A percentile compares a stretch with the other conserved stretches of the same genome.
These are phyloP conservation scores for Ogataea methylovora DNA, from an alignment of 805 yeast genomes.

Conservation along the genomic window DNA sequence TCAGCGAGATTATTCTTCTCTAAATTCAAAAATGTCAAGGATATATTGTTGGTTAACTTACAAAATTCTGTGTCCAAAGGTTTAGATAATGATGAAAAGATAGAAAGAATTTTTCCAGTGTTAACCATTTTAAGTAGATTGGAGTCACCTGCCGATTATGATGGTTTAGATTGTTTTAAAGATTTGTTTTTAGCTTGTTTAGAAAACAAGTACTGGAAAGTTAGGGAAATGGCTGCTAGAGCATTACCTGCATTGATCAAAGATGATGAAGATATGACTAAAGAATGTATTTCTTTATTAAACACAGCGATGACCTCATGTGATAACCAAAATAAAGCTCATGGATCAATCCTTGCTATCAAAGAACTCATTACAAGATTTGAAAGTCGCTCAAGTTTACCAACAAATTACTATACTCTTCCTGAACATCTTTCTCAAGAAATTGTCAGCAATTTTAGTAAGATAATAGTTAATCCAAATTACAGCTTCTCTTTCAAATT, in stretches of 20 bases:
- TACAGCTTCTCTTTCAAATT: slow-evolving; percentile 14
- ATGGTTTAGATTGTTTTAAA: slow-evolving; percentile 45
- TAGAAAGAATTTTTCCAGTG: slow-evolving; percentile 69
- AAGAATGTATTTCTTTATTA: too few species aligned
- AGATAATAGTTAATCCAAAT: slow-evolving; percentile 8
- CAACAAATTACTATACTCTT: too few species aligned
- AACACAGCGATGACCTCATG: not conserved
- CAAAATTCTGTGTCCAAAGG: slow-evolving; percentile 18
- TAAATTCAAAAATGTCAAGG: slow-evolving; percentile 46
- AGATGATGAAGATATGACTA: not conserved
- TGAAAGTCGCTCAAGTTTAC: too few species aligned
- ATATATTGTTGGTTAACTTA: slow-evolving; percentile 39
- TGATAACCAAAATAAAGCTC: slow-evolving; percentile 41
- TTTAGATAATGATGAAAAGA: slow-evolving; percentile 19
- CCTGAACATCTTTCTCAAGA: slow-evolving; percentile 25
- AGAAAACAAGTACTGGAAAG: slow-evolving; percentile 60
- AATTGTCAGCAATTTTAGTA: slow-evolving; percentile 6
- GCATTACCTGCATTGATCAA: slow-evolving; percentile 46
- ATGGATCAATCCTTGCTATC: slow-evolving; percentile 53
- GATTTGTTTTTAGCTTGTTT: slow-evolving; percentile 42
- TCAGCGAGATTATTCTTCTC: slow-evolving; percentile 68
- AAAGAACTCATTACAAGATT: slow-evolving; percentile 23
- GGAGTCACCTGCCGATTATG: slow-evolving; percentile 50
- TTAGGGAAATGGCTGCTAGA: slow-evolving; percentile 81
- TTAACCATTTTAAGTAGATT: slow-evolving; percentile 65